Percentiles rank a stretch among this genome's conserved stretches.
Evolutionary conservation across 805 yeast genomes (phyloP).

Genomic region (Huiozyma naganishii): DNA sequence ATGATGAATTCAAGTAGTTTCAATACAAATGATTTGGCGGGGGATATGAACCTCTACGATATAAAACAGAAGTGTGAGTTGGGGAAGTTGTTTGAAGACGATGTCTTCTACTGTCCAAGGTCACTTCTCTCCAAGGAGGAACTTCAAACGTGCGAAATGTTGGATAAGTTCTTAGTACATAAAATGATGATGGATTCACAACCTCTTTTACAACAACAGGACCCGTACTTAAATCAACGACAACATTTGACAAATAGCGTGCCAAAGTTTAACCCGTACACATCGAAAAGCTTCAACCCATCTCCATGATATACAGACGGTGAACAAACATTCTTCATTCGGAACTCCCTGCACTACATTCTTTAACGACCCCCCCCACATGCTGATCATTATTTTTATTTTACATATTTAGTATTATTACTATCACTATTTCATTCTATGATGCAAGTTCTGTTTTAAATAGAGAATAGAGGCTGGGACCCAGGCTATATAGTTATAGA

Average conservation of each 20-base stretch:
- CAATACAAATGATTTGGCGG: background rate
- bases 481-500: too few species aligned
- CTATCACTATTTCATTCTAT: constrained; percentile 1
- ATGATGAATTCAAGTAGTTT: too few species aligned
- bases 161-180: constrained; percentile 16
- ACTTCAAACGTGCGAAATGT: constrained; percentile 17
- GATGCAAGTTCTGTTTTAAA: too few species aligned
- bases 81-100: constrained; percentile 26
- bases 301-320: constrained; percentile 8
- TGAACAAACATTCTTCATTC: too few species aligned
- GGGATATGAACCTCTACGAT: background rate
- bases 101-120: constrained; percentile 25
- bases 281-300: constrained; percentile 54
- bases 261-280: constrained; percentile 50
- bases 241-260: constrained; percentile 2
- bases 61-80: constrained; percentile 18
- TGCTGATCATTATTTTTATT: too few species aligned
- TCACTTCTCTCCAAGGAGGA: constrained; percentile 20
- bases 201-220: background rate
- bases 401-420: background rate
- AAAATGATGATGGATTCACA: background rate
- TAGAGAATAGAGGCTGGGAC: too few species aligned
- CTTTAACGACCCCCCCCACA: too few species aligned
- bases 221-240: constrained; percentile 1
- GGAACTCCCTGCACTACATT: too few species aligned